phyloP scores from a whole-genome alignment of 148 eudicot species.

The Amaranthus palmeri region DNA sequence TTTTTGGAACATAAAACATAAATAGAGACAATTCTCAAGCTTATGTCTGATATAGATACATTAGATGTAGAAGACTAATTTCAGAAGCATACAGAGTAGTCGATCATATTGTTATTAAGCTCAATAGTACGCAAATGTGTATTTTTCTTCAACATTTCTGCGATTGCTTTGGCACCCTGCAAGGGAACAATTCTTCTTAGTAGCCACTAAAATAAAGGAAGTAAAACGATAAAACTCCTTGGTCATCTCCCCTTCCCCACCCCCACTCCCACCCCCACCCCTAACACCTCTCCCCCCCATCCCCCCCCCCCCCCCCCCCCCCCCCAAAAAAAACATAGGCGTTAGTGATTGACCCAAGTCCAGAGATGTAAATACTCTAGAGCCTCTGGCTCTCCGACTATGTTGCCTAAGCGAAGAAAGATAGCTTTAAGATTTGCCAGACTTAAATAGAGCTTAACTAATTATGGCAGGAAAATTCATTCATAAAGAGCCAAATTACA shows the following conservation, averaged over 20 bases:
- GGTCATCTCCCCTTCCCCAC: no score
- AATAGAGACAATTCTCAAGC: constrained; percentile 28
- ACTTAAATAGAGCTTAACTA: background rate
- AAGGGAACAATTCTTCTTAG: constrained; percentile 18
- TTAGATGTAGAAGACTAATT: constrained; percentile 13
- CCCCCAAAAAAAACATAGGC: background rate
- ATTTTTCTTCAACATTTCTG: constrained; percentile 81
- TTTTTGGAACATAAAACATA: constrained; percentile 36
- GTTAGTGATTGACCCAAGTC: no score
- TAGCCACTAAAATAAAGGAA: background rate
- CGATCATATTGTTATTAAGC: constrained; percentile 82
- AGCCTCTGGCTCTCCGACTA: background rate
- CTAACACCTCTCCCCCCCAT: background rate
- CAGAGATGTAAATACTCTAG: background rate
- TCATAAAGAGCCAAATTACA: background rate
- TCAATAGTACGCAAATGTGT: constrained; percentile 65
- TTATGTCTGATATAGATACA: constrained; percentile 18
- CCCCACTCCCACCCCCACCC: no score
- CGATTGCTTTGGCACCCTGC: constrained; percentile 97
- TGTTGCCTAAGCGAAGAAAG: background rate
- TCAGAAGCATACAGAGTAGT: constrained; percentile 83
- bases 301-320: background rate
- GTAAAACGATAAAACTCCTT: no score
- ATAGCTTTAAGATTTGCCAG: background rate
- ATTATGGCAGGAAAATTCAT: background rate